Conservation (phyloP, 2,329 filamentous ascomycete genomes). For the Ilyonectria destructans region DNA sequence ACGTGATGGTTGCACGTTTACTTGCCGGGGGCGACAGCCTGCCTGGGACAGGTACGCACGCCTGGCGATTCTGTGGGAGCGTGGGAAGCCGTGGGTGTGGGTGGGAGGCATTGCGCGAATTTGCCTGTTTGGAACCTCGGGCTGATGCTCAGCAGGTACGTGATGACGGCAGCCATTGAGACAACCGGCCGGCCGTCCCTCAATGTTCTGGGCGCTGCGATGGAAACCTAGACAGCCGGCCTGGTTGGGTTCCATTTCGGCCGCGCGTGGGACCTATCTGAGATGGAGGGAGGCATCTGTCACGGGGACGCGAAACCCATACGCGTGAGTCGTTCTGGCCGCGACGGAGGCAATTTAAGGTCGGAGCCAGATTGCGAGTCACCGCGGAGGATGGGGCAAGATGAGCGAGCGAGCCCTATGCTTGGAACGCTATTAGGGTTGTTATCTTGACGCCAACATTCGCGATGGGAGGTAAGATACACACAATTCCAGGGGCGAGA, state of each 20-base stretch:
- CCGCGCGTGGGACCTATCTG: conserved; percentile 13
- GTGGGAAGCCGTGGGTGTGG: conserved; percentile 23
- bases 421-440: conserved; percentile 16
- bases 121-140: conserved; percentile 35
- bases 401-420: background rate
- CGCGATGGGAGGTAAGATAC: conserved; percentile 19
- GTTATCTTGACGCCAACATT: conserved; percentile 25
- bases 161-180: conserved; percentile 34
- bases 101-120: conserved; percentile 44
- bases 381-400: conserved; percentile 5
- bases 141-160: conserved; percentile 32
- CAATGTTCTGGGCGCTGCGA: conserved; percentile 31
- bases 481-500: conserved; percentile 27
- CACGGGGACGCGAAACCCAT: conserved; percentile 16
- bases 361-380: conserved; percentile 8
- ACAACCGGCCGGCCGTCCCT: conserved; percentile 39
- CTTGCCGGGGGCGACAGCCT: conserved; percentile 25
- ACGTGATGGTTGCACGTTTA: conserved; percentile 46
- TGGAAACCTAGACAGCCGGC: conserved; percentile 1
- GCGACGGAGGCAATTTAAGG: background rate
- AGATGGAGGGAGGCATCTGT: conserved; percentile 7
- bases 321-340: conserved; percentile 10
- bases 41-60: conserved; percentile 32
- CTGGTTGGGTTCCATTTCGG: conserved; percentile 22
- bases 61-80: conserved; percentile 25